Evolutionary conservation across 495 filamentous ascomycete species (phyloP).

Genomic region (Aspergillus heteromorphus): DNA sequence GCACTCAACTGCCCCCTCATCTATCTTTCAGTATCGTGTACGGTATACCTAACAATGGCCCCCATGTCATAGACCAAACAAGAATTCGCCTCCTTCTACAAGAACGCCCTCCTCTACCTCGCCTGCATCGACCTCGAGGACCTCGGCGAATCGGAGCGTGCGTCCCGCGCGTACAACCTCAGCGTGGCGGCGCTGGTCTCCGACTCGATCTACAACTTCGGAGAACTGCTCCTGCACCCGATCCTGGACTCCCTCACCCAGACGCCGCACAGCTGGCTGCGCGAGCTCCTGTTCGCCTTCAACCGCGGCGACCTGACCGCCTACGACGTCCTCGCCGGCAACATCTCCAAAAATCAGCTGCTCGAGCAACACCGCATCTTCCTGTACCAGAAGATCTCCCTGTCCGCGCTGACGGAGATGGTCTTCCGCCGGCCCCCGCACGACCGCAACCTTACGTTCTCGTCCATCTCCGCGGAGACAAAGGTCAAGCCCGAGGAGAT

Average conservation of each 20-base stretch:
- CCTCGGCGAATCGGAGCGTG: constrained; percentile 65
- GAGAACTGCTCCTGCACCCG: constrained; percentile 94
- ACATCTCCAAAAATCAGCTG: constrained; percentile 72
- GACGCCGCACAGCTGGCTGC: constrained; percentile 71
- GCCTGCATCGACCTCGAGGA: constrained; percentile 84
- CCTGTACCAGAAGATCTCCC: constrained; percentile 95
- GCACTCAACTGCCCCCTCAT: neutral
- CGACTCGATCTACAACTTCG: constrained; percentile 97
- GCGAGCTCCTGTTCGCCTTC: constrained; percentile 92
- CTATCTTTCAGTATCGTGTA: neutral
- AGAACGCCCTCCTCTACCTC: constrained; percentile 95
- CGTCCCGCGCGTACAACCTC: constrained; percentile 83
- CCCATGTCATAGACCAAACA: constrained; percentile 54
- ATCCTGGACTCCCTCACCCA: constrained; percentile 78
- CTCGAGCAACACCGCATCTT: constrained; percentile 73
- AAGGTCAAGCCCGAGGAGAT: constrained; percentile 88
- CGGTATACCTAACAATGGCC: no score
- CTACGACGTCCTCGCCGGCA: constrained; percentile 72
- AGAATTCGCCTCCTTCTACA: constrained; percentile 94
- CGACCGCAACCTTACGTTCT: constrained; percentile 88
- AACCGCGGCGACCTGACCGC: constrained; percentile 90
- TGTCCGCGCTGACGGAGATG: constrained; percentile 89
- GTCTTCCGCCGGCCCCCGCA: constrained; percentile 95
- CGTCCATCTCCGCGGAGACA: constrained; percentile 81
- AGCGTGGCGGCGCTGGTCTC: constrained; percentile 87